Evolutionary conservation across 257 asterid species (phyloP).

Genomic region (Capsicum pubescens): DNA sequence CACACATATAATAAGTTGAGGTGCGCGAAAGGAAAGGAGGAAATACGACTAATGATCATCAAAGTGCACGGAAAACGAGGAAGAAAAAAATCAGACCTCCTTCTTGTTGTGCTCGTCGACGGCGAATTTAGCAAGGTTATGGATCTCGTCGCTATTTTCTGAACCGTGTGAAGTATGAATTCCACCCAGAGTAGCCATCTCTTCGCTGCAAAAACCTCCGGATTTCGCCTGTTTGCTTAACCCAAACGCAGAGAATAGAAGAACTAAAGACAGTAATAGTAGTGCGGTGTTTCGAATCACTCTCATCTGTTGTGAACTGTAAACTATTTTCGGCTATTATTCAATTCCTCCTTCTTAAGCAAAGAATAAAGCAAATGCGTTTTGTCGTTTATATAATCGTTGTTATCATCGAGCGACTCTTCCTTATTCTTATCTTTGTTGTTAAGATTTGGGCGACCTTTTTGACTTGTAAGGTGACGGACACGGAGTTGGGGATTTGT

Average conservation of each 20-base stretch:
- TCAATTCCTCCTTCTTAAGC: neutral
- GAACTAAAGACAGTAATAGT: neutral
- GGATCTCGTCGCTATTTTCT: conserved; percentile 45
- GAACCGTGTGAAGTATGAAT: conserved; percentile 46
- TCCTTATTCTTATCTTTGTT: neutral
- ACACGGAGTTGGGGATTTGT: neutral
- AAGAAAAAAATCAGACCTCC: conserved; percentile 41
- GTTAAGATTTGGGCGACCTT: neutral
- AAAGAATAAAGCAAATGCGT: neutral
- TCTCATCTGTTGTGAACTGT: conserved; percentile 19
- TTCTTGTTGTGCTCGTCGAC: conserved; percentile 72
- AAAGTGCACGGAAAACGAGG: neutral
- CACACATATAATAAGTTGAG: too few relatives aligned
- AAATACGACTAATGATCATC: neutral
- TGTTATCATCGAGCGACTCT: conserved; percentile 5
- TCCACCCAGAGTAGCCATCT: conserved; percentile 75
- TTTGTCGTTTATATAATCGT: neutral
- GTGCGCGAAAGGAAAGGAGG: too few relatives aligned
- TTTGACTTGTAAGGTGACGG: neutral
- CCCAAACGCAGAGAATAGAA: conserved; percentile 14
- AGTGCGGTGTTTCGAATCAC: neutral
- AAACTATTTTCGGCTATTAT: neutral
- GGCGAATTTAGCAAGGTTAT: conserved; percentile 74
- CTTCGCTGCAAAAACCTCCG: conserved; percentile 48
- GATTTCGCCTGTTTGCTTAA: conserved; percentile 26